Percentiles rank a stretch among this genome's conserved stretches.
phyloP scores from a whole-genome alignment of 1,284 basidiomycete species.

The Inonotus obliquus region DNA sequence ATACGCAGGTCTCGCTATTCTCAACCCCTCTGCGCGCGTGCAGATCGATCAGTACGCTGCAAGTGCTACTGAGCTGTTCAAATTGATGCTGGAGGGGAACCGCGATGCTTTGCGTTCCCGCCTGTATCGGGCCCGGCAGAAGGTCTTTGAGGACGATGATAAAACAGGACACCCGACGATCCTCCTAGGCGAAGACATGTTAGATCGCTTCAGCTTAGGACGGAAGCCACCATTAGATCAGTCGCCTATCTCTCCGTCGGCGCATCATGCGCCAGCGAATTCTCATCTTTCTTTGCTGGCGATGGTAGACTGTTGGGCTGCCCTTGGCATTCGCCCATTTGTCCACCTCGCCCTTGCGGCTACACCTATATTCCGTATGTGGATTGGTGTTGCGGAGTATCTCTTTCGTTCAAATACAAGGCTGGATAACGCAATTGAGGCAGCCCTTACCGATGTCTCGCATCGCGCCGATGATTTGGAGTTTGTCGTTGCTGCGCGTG shows the following conservation, averaged over 20 bases:
- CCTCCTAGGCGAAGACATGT: constrained; percentile 79
- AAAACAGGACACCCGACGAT: constrained; percentile 51
- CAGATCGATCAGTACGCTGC: constrained; percentile 91
- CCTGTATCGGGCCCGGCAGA: constrained; percentile 71
- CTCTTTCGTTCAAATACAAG: constrained; percentile 72
- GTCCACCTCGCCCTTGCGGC: constrained; percentile 91
- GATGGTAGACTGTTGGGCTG: constrained; percentile 98
- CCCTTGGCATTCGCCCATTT: constrained; percentile 85
- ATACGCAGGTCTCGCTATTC: constrained; percentile 94
- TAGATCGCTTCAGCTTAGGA: constrained; percentile 87
- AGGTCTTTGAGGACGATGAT: constrained; percentile 58
- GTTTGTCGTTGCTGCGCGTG: constrained; percentile 92
- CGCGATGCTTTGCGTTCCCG: constrained; percentile 63
- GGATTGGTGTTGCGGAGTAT: constrained; percentile 97
- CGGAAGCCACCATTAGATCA: constrained; percentile 32
- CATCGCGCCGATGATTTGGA: constrained; percentile 91
- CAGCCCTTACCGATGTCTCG: constrained; percentile 75
- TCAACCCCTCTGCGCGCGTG: constrained; percentile 87
- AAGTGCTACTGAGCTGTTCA: constrained; percentile 87
- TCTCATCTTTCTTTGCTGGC: constrained; percentile 95
- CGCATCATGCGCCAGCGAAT: constrained; percentile 46
- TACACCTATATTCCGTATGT: constrained; percentile 93
- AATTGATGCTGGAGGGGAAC: constrained; percentile 88
- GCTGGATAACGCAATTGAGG: constrained; percentile 68
- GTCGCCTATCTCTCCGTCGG: constrained; percentile 17